Evolutionary conservation across 2,329 filamentous ascomycete genomes (phyloP).

Genomic region (Neophaeococcomyces mojaviensis): DNA sequence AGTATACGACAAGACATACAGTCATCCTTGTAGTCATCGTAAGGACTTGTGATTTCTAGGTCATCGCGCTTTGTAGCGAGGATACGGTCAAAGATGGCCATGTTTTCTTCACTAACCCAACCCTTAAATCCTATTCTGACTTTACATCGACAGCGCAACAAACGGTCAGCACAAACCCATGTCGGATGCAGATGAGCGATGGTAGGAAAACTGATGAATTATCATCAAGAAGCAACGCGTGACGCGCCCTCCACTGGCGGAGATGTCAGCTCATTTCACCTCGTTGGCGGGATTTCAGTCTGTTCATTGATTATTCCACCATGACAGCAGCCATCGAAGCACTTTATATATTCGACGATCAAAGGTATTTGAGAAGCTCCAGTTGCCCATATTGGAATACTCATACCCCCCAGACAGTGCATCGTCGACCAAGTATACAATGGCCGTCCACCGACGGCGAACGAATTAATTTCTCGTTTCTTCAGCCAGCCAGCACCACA

Average conservation of each 20-base stretch:
- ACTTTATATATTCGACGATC: slow-evolving; percentile 93
- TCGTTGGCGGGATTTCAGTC: too few relatives aligned
- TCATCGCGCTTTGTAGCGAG: background rate
- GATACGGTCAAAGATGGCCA: slow-evolving; percentile 6
- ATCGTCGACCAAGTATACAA: slow-evolving; percentile 86
- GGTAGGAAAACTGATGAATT: too few relatives aligned
- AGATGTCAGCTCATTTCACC: too few relatives aligned
- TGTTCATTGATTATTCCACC: slow-evolving; percentile 27
- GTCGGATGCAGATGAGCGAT: too few relatives aligned
- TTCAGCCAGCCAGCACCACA: slow-evolving; percentile 72
- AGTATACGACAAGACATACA: slow-evolving; percentile 65
- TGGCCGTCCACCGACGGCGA: slow-evolving; percentile 68
- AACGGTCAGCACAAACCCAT: too few relatives aligned
- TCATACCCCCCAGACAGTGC: slow-evolving; percentile 53
- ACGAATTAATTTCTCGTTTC: slow-evolving; percentile 75
- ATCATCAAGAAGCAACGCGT: too few relatives aligned
- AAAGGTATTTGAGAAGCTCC: slow-evolving; percentile 58
- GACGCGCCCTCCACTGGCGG: too few relatives aligned
- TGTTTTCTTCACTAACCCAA: background rate
- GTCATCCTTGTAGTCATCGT: slow-evolving; percentile 43
- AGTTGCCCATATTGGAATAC: slow-evolving; percentile 4
- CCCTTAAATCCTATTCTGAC: too few relatives aligned
- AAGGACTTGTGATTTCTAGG: slow-evolving; percentile 5
- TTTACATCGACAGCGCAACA: too few relatives aligned
- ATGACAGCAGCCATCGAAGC: slow-evolving; percentile 90